Evolutionary conservation across 129 eudicot genomes (phyloP), one percentile per base, ranked within the genome.

Genomic region (Flaveria trinervia): DNA sequence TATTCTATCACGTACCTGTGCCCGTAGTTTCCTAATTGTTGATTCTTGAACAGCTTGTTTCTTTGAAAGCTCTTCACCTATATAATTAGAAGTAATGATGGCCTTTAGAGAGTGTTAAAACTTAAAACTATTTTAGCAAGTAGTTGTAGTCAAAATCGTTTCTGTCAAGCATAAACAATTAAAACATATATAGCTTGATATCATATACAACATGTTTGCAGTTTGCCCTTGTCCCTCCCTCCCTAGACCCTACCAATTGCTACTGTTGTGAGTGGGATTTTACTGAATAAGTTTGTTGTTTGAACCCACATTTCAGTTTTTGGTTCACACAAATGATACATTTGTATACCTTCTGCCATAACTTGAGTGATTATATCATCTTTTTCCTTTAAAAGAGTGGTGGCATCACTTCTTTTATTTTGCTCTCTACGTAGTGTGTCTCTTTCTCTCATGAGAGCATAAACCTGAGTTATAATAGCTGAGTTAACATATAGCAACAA

Each of bases 41-140:
- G 92, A 79, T 86, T 94, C 99, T 86, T 94, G 99, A 65, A 89
- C 89, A 82, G 99, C 99, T 88, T 94, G 99, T 86, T 94, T 94
- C 78, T 94, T 91, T 57, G 99, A 94, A 76, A 94, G 97, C 82
- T 87, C 88, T 82, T 91, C 97, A 54, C 99, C 99, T 94, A 56
- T 28, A 20, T 84, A 76, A 57, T 28, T 48, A 49, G 51, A 77
- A 23, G 25, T 48, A 73, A 51, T 14, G 16, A 20, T 36, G 69
- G 17, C 20, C 39, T 65, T 49, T 26, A 59, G 16, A 73, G 45
- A 74, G 62, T 28, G 25, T 41, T 14, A 22, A 48, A 75, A 62
- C 72, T 48, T 7, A 14, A 48, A 64, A 62, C 72, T 64, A 75
- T 59, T 43, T 44, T 30, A 71, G 48, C 64, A 51, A 71, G 65